phyloP scores from a whole-genome alignment of 1,139 yeast species.

The Pichia terricola region DNA sequence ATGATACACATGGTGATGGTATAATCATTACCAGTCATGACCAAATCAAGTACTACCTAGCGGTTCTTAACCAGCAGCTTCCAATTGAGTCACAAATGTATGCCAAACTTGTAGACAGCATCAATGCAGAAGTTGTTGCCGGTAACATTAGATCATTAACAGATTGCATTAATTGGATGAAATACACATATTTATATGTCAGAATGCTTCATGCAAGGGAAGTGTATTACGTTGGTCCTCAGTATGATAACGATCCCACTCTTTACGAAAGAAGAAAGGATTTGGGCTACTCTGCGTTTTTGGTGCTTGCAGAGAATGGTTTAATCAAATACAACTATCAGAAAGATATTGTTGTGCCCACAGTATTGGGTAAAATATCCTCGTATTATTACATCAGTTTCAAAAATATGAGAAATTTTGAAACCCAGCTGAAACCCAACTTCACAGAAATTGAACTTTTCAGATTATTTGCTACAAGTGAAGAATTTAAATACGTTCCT shows the following conservation, averaged over 20 bases:
- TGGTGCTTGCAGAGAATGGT: slow-evolving; percentile 42
- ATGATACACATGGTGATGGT: slow-evolving; percentile 90
- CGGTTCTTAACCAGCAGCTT: slow-evolving; percentile 77
- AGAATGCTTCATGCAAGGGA: slow-evolving; percentile 71
- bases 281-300: slow-evolving; percentile 68
- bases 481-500: slow-evolving; percentile 77
- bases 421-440: slow-evolving; percentile 52
- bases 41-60: slow-evolving; percentile 80
- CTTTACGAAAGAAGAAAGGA: slow-evolving; percentile 50
- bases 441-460: slow-evolving; percentile 66
- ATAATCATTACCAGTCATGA: slow-evolving; percentile 81
- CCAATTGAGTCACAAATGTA: slow-evolving; percentile 89
- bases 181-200: slow-evolving; percentile 69
- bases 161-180: slow-evolving; percentile 74
- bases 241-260: slow-evolving; percentile 42
- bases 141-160: slow-evolving; percentile 54
- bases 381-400: slow-evolving; percentile 80
- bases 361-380: slow-evolving; percentile 78
- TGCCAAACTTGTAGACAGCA: slow-evolving; percentile 55
- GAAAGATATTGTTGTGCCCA: slow-evolving; percentile 42
- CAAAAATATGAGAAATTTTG: slow-evolving; percentile 58
- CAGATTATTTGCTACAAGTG: slow-evolving; percentile 67
- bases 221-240: slow-evolving; percentile 67
- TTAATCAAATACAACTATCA: slow-evolving; percentile 49
- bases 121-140: slow-evolving; percentile 81